A percentile compares a stretch with the other conserved stretches of the same genome.
Conservation (phyloP, 2,329 filamentous ascomycete species). For the Ceratocystis albifundus region DNA sequence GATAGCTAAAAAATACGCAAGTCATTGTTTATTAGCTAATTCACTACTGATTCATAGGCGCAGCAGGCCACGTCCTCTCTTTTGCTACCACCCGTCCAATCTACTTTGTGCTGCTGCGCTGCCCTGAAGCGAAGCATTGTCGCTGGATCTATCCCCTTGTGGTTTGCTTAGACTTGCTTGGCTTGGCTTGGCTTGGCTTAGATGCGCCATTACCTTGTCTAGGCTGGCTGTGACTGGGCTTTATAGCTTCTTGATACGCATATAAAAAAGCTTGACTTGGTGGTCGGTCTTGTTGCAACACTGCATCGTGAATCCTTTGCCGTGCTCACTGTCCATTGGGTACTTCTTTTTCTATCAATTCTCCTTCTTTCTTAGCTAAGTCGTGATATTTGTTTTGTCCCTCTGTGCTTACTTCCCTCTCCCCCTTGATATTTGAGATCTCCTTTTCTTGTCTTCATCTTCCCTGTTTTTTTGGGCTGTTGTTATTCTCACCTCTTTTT, state of each 20-base stretch:
- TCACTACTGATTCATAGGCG: too few relatives aligned
- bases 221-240: too few relatives aligned
- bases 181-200: too few relatives aligned
- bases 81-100: too few relatives aligned
- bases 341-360: background rate
- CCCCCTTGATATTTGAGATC: background rate
- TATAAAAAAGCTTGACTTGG: background rate
- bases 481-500: constrained; percentile 1
- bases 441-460: background rate
- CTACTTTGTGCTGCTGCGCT: too few relatives aligned
- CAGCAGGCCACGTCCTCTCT: too few relatives aligned
- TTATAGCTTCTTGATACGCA: background rate
- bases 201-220: background rate
- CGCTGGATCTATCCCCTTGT: too few relatives aligned
- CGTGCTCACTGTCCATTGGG: background rate
- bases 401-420: background rate
- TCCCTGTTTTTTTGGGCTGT: background rate
- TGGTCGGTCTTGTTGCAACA: too few relatives aligned
- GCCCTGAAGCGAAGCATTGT: too few relatives aligned
- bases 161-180: too few relatives aligned
- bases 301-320: background rate
- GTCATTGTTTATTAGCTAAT: too few relatives aligned
- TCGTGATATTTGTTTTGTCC: background rate
- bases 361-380: background rate
- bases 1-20: too few relatives aligned